Evolutionary conservation across 306 rosid species (phyloP).

Genomic region (Parietaria judaica): DNA sequence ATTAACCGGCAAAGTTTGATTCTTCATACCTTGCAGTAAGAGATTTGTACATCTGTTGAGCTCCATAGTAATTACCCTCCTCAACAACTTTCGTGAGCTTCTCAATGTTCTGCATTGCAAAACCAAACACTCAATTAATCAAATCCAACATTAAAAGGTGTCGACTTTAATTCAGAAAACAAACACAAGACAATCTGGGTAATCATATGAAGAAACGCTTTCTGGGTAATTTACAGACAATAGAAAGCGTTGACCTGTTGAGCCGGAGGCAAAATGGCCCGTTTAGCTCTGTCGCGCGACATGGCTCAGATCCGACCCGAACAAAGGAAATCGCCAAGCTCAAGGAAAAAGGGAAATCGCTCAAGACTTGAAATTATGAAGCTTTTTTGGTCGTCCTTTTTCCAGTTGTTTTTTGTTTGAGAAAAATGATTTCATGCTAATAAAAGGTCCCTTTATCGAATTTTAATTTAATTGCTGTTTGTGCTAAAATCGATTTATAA

Average conservation of each 20-base stretch:
- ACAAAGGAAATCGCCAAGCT: too few relatives aligned
- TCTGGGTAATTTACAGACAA: background rate
- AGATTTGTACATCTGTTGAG: slow-evolving; percentile 96
- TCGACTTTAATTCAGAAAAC: too few relatives aligned
- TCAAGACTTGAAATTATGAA: too few relatives aligned
- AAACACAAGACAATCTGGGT: too few relatives aligned
- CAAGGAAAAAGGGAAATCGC: too few relatives aligned
- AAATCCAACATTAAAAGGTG: background rate
- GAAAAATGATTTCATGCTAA: too few relatives aligned
- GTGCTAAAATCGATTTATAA: too few relatives aligned
- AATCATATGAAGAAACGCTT: background rate
- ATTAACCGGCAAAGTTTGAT: too few relatives aligned
- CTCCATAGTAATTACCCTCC: slow-evolving; percentile 78
- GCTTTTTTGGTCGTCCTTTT: too few relatives aligned
- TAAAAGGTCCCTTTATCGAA: too few relatives aligned
- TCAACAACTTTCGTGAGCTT: slow-evolving; percentile 66
- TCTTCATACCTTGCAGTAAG: slow-evolving; percentile 64
- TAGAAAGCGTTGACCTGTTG: slow-evolving; percentile 39
- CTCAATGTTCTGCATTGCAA: slow-evolving; percentile 59
- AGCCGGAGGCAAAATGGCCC: slow-evolving; percentile 68
- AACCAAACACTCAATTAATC: background rate
- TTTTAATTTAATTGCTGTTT: too few relatives aligned
- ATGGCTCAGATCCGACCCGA: slow-evolving; percentile 22
- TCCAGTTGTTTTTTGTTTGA: too few relatives aligned
- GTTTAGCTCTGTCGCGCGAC: slow-evolving; percentile 67